Base-by-base conservation (phyloP, 2,329 filamentous ascomycete species). In the Aspergillus neotritici region DNA sequence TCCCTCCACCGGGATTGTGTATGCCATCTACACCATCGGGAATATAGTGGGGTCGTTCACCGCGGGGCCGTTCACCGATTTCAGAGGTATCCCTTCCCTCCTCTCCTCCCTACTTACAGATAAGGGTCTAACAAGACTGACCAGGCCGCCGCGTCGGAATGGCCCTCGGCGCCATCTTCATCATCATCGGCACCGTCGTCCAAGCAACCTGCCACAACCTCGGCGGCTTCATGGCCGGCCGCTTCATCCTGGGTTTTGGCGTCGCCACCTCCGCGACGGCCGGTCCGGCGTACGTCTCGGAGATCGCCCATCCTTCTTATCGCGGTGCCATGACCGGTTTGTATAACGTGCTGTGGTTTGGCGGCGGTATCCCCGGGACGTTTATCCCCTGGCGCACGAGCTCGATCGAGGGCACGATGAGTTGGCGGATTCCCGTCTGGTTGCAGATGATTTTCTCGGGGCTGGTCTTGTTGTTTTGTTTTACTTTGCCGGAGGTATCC, bases 371-470 rank as follows among this genome's bases (percentile, higher is more conserved):
- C 12, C 68, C 74, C 5, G 70, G 72, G 8, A 71, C 71, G 0
- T 76, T 75, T 46, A 70, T 73, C 8, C 68, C 70, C 1, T 70
- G 66, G 47, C 64, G 66, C 7, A 72, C 69, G 2, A 61, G 50
- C 3, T 35, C 34, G 9, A 51, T 63, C 14, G 55, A 68, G 5
- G 68, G 73, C 0, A 69, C 68, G 12, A 61, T 58, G 41, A 73
- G 77, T 0, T 84, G 82, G 82, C 66, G 77, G 13, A 71, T 79
- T n/a, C 81, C 81, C 0, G 71, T 80, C 7, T 68, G 78, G 56
- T 60, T 78, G 9, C 76, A 78, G 58, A 68, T 70, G 37, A 67
- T 68, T 2, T 67, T 71, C 41, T 69, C 63, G 13, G 57, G 59
- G 3, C 50, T 81, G 11, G 75, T 80, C 21, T 64, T 76, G 40